A percentile compares a stretch with the other conserved stretches of the same genome.
Evolutionary conservation across 345 rosid genomes (phyloP).

Genomic region (Citrus glauca): DNA sequence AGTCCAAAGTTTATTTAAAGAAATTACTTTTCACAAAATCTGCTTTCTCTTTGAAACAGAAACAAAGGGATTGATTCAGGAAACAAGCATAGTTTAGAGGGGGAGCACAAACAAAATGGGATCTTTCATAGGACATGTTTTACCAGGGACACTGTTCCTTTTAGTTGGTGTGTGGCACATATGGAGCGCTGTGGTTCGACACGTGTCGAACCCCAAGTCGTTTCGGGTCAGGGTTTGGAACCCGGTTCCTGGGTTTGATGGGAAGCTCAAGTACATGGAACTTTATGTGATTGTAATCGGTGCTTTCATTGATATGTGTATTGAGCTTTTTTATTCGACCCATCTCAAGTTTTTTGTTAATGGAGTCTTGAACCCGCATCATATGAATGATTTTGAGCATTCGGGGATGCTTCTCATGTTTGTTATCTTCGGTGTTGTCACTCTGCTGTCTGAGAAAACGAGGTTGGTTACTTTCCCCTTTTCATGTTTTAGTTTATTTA

Average conservation of each 20-base stretch:
- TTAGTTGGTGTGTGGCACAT: conserved; percentile 82
- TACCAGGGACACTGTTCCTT: conserved; percentile 83
- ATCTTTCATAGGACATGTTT: conserved; percentile 87
- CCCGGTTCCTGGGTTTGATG: conserved; percentile 77
- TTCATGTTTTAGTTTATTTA: not conserved
- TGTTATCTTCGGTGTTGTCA: conserved; percentile 64
- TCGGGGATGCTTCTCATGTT: conserved; percentile 98
- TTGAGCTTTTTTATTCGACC: conserved; percentile 88
- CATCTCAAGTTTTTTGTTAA: conserved; percentile 79
- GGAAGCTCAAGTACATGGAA: conserved; percentile 74
- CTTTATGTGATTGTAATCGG: conserved; percentile 72
- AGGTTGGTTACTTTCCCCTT: conserved; percentile 40
- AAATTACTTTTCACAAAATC: not conserved
- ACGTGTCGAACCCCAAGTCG: conserved; percentile 54
- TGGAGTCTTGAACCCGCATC: conserved; percentile 77
- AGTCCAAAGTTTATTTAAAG: not conserved
- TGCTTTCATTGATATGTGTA: conserved; percentile 71
- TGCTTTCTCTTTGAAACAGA: conserved; percentile 1
- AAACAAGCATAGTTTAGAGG: not conserved
- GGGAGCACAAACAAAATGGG: conserved; percentile 49
- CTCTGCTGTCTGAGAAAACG: conserved; percentile 70
- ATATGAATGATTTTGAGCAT: conserved; percentile 95
- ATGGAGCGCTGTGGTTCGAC: conserved; percentile 68
- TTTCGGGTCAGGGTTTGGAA: conserved; percentile 83
- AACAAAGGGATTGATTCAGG: not conserved